Evolutionary conservation across 495 filamentous ascomycete genomes (phyloP).

Genomic region (Durotheca rogersii): DNA sequence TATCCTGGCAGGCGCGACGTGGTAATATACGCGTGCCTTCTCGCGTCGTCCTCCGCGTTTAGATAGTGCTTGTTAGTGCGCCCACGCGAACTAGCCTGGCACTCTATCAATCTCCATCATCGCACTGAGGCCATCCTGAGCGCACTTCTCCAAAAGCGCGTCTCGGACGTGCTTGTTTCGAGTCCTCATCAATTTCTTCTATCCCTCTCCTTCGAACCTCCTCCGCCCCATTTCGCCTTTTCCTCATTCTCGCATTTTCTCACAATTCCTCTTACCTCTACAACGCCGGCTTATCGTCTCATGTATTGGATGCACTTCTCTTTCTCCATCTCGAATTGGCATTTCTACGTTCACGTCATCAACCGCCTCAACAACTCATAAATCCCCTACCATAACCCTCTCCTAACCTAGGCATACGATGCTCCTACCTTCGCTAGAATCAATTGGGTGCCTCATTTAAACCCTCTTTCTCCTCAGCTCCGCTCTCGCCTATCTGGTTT

Average conservation of each 20-base stretch:
- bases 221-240: constrained; percentile 1
- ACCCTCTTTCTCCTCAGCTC: background rate
- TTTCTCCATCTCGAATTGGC: no score
- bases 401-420: no score
- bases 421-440: no score
- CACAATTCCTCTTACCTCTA: background rate
- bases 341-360: no score
- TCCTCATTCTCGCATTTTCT: background rate
- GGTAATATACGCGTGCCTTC: constrained; percentile 8
- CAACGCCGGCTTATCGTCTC: background rate
- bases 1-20: background rate
- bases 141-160: constrained; percentile 18
- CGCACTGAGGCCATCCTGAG: background rate
- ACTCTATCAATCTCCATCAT: constrained; percentile 18
- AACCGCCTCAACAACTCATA: no score
- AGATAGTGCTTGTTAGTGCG: constrained; percentile 28
- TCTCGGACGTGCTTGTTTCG: background rate
- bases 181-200: background rate
- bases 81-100: background rate
- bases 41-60: constrained; percentile 21
- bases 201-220: background rate
- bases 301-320: no score
- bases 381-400: no score
- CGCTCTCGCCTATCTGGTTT: background rate
- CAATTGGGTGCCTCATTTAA: no score